These are phyloP conservation scores for Pezicula rhizophila DNA, from an alignment of 2,329 filamentous ascomycete genomes.

Conservation along the genomic window DNA sequence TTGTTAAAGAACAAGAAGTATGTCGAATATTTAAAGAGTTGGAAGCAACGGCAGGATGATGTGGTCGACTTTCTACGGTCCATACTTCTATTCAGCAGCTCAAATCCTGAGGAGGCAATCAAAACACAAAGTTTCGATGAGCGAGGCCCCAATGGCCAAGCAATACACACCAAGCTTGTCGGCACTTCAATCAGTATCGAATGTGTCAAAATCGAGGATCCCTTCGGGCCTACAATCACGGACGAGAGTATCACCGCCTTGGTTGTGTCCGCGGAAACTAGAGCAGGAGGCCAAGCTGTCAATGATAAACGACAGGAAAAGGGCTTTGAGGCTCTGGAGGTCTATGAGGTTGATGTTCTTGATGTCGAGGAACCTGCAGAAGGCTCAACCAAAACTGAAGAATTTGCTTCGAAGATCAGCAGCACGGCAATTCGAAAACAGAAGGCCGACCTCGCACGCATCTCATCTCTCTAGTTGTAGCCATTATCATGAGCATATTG, in stretches of 20 bases:
- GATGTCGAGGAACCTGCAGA: slow-evolving; percentile 56
- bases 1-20: slow-evolving; percentile 87
- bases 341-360: slow-evolving; percentile 87
- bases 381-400: slow-evolving; percentile 38
- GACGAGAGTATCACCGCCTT: slow-evolving; percentile 72
- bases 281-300: slow-evolving; percentile 74
- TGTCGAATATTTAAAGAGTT: slow-evolving; percentile 72
- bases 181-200: slow-evolving; percentile 59
- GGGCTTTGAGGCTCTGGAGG: slow-evolving; percentile 68
- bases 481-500: too few relatives aligned
- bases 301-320: slow-evolving; percentile 74
- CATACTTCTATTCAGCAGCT: slow-evolving; percentile 41
- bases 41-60: slow-evolving; percentile 64
- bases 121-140: slow-evolving; percentile 19
- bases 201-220: slow-evolving; percentile 80
- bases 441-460: slow-evolving; percentile 21
- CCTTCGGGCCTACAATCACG: slow-evolving; percentile 85
- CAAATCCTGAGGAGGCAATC: slow-evolving; percentile 29
- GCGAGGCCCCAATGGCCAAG: slow-evolving; percentile 37
- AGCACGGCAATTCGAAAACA: slow-evolving; percentile 75
- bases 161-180: slow-evolving; percentile 52
- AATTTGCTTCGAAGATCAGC: slow-evolving; percentile 81
- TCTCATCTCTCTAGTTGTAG: slow-evolving; percentile 12
- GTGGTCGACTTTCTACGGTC: slow-evolving; percentile 69
- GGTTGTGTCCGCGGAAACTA: slow-evolving; percentile 83